Percentiles rank a stretch among this genome's conserved stretches.
phyloP scores from a whole-genome alignment of 768 basidiomycete genomes.

The Boletus huronensis region DNA sequence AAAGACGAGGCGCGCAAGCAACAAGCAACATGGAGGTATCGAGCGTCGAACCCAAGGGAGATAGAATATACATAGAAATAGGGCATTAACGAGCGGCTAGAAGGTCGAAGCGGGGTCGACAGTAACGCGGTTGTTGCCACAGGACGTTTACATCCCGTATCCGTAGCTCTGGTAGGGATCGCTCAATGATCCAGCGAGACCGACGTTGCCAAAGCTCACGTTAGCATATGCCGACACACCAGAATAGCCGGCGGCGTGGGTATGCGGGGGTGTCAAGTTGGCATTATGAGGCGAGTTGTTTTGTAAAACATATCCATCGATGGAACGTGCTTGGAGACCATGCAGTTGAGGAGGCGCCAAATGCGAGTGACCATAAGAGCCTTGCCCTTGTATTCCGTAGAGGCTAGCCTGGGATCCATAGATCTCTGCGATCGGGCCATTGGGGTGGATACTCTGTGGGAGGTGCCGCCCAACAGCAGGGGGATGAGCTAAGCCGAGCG shows the following conservation, averaged over 20 bases:
- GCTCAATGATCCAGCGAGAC: constrained; percentile 51
- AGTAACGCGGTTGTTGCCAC: constrained; percentile 27
- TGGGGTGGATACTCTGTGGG: constrained; percentile 48
- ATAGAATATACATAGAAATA: constrained; percentile 39
- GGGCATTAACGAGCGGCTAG: constrained; percentile 30
- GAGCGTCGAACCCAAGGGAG: constrained; percentile 31
- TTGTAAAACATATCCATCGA: constrained; percentile 81
- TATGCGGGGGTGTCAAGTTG: constrained; percentile 55
- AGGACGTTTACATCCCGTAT: constrained; percentile 67
- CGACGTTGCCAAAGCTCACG: constrained; percentile 49
- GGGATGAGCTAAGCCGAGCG: constrained; percentile 43
- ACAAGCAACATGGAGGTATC: constrained; percentile 33
- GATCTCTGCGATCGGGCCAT: constrained; percentile 58
- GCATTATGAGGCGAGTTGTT: constrained; percentile 65
- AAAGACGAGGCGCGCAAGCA: constrained; percentile 39
- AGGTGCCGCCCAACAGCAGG: constrained; percentile 53
- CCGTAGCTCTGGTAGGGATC: constrained; percentile 80
- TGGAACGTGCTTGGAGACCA: constrained; percentile 62
- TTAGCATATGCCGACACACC: constrained; percentile 51
- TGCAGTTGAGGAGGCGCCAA: constrained; percentile 50
- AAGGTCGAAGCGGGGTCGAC: constrained; percentile 10
- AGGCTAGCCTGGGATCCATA: constrained; percentile 61
- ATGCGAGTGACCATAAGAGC: constrained; percentile 56
- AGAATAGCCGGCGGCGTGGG: constrained; percentile 54
- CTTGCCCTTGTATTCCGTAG: constrained; percentile 57